Percentiles rank a stretch among this genome's conserved stretches.
Evolutionary conservation across 129 eudicot genomes (phyloP).

Genomic region (Lactuca sativa): DNA sequence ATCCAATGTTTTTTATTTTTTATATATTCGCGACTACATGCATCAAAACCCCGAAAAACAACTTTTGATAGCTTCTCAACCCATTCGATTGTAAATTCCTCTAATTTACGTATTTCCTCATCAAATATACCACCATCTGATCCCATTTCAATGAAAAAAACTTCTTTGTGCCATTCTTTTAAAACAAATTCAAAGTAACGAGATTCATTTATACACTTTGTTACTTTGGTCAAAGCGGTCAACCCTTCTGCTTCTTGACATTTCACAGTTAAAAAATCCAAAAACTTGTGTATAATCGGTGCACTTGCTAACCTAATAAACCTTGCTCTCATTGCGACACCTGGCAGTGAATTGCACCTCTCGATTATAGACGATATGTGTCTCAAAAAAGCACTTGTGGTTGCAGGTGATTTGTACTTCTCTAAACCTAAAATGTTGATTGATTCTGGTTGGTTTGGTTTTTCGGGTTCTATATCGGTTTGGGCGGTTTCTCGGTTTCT

Average conservation of each 20-base stretch:
- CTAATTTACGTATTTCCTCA: constrained; percentile 64
- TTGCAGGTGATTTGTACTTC: constrained; percentile 59
- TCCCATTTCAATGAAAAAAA: constrained; percentile 86
- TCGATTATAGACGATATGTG: constrained; percentile 57
- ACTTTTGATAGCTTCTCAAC: constrained; percentile 70
- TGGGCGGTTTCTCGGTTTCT: too few species aligned
- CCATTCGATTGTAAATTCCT: constrained; percentile 80
- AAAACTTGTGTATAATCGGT: constrained; percentile 57
- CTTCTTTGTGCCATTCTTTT: constrained; percentile 77
- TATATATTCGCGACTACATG: constrained; percentile 61
- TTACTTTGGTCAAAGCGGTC: constrained; percentile 80
- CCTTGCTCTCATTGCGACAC: constrained; percentile 49
- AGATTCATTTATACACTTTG: constrained; percentile 66
- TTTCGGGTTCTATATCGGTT: too few species aligned
- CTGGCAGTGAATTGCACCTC: constrained; percentile 76
- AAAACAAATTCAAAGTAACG: constrained; percentile 56
- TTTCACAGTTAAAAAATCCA: constrained; percentile 52
- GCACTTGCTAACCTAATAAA: constrained; percentile 58
- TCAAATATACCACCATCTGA: constrained; percentile 45
- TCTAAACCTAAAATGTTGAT: constrained; percentile 54
- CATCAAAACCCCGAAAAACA: constrained; percentile 79
- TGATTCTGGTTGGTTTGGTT: constrained; percentile 20
- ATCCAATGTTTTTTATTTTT: constrained; percentile 85
- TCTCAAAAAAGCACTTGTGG: constrained; percentile 49
- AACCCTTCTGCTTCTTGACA: constrained; percentile 98